Percentiles rank a stretch among this genome's conserved stretches.
Evolutionary conservation across 139 green algal species (phyloP).

Genomic region (Picochlorum sp.): DNA sequence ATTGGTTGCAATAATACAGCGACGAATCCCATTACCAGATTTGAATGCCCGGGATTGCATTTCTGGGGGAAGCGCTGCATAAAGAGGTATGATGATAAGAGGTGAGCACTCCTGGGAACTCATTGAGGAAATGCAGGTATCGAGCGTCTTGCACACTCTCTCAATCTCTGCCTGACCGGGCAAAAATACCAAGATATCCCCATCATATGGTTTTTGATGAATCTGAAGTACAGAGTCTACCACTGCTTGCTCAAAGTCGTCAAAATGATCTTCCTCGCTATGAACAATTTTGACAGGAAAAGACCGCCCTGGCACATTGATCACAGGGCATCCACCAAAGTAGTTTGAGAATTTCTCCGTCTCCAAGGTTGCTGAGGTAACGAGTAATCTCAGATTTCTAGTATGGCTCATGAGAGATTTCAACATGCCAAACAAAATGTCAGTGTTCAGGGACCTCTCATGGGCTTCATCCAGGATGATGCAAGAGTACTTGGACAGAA

Average conservation of each 20-base stretch:
- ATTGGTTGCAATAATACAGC: conserved; percentile 92
- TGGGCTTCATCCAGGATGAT: conserved; percentile 95
- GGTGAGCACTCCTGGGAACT: conserved; percentile 43
- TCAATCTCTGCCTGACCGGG: conserved; percentile 92
- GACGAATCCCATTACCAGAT: conserved; percentile 50
- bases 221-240: conserved; percentile 70
- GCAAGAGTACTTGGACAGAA: conserved; percentile 55
- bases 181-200: conserved; percentile 91
- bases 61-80: conserved; percentile 81
- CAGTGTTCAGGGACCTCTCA: conserved; percentile 90
- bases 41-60: conserved; percentile 79
- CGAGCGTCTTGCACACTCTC: conserved; percentile 53
- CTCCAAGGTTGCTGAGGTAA: conserved; percentile 89
- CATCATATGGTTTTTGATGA: conserved; percentile 51
- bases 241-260: conserved; percentile 69
- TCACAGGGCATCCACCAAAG: conserved; percentile 68
- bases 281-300: conserved; percentile 80
- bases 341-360: conserved; percentile 79
- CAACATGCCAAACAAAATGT: conserved; percentile 95
- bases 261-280: conserved; percentile 62
- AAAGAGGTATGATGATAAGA: conserved; percentile 82
- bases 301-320: conserved; percentile 66
- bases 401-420: conserved; percentile 59
- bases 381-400: conserved; percentile 60
- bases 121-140: conserved; percentile 41